These are phyloP conservation scores for Parietichytrium sp. DNA, from an alignment of 108 stramenopile species.

Conservation along the genomic window DNA sequence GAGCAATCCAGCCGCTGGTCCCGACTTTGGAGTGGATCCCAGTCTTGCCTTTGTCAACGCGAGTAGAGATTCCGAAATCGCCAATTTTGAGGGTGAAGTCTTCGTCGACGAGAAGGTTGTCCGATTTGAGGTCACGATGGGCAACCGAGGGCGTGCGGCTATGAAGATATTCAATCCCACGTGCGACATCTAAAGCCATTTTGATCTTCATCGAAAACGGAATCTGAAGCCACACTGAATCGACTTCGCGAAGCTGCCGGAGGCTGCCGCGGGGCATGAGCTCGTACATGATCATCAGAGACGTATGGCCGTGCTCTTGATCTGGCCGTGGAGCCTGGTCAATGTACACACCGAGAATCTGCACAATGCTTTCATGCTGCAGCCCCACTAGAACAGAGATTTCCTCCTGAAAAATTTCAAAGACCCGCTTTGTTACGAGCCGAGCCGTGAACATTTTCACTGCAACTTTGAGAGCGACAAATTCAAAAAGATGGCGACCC, in stretches of 20 bases:
- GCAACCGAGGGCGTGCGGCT: constrained; percentile 87
- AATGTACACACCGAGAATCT: constrained; percentile 9
- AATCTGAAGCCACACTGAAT: neutral
- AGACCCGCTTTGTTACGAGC: constrained; percentile 2
- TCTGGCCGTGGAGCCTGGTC: neutral
- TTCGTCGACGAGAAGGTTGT: constrained; percentile 89
- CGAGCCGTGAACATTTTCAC: neutral
- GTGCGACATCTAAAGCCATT: constrained; percentile 73
- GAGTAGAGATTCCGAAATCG: constrained; percentile 50
- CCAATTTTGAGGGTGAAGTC: constrained; percentile 44
- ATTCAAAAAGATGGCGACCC: neutral
- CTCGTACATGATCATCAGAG: constrained; percentile 4
- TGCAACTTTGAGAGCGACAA: neutral
- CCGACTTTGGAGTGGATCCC: neutral
- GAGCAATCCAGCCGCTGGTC: constrained; percentile 12
- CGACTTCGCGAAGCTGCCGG: neutral
- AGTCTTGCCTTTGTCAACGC: neutral
- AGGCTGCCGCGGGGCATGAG: constrained; percentile 13
- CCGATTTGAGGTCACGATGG: constrained; percentile 94
- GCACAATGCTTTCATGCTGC: neutral
- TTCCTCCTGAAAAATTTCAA: neutral
- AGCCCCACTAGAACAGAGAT: neutral
- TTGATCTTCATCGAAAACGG: neutral
- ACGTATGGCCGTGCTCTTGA: neutral
- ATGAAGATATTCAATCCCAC: constrained; percentile 92